Percentiles rank a stretch among this genome's conserved stretches.
phyloP scores from a whole-genome alignment of 495 filamentous ascomycete genomes.

The Cercophora sp. region DNA sequence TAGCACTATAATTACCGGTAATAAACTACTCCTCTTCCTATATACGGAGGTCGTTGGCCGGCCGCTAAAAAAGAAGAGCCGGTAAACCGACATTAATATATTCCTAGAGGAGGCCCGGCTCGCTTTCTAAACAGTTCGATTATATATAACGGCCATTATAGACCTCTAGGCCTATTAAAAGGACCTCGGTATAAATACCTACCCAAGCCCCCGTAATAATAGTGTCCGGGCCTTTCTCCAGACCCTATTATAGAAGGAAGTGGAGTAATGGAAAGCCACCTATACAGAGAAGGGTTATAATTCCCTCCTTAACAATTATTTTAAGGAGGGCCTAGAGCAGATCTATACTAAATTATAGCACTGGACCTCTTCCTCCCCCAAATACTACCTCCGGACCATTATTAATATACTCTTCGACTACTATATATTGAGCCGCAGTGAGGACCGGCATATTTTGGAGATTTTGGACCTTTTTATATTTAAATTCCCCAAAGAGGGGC shows the following conservation, averaged over 20 bases:
- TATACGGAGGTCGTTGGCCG: neutral
- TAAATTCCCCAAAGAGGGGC: neutral
- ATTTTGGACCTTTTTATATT: neutral
- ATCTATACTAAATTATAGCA: neutral
- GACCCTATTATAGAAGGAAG: neutral
- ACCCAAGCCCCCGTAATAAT: neutral
- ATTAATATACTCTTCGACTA: neutral
- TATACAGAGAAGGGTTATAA: neutral
- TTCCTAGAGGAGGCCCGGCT: neutral
- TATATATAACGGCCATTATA: neutral
- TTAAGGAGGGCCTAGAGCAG: neutral
- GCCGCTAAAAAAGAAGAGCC: neutral
- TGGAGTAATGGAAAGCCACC: neutral
- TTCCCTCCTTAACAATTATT: neutral
- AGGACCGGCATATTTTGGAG: neutral
- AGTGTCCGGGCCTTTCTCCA: neutral
- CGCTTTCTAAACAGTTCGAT: neutral
- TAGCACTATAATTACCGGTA: neutral
- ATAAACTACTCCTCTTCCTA: neutral
- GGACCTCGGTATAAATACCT: neutral
- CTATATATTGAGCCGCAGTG: neutral
- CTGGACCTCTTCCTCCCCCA: neutral
- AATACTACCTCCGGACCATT: neutral
- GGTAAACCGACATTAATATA: neutral
- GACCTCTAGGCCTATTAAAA: neutral